Conservation (phyloP, 352 stramenopile species). For the Phytophthora tentaculata region DNA sequence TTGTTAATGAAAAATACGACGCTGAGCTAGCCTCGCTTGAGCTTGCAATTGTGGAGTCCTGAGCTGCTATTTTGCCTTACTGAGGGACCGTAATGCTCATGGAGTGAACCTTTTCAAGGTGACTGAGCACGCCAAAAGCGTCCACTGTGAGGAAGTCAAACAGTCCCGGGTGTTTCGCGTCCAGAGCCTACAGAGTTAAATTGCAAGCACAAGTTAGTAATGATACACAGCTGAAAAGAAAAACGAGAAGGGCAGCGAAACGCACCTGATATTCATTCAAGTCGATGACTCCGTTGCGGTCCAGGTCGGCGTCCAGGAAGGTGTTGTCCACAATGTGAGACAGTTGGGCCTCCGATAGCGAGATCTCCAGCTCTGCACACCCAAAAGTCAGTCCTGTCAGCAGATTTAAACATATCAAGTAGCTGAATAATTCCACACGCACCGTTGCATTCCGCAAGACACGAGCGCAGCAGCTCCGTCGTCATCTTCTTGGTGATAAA, state of each 20-base stretch:
- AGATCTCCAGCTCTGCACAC: constrained; percentile 76
- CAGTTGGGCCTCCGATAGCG: constrained; percentile 76
- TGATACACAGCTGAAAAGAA: too few relatives aligned
- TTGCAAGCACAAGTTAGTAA: not conserved
- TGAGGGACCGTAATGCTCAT: constrained; percentile 61
- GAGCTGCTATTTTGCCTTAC: constrained; percentile 32
- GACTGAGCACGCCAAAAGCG: constrained; percentile 80
- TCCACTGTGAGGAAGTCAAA: constrained; percentile 90
- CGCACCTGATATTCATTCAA: constrained; percentile 80
- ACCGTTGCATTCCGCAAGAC: constrained; percentile 87
- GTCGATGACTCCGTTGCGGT: constrained; percentile 81
- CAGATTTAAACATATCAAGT: not conserved
- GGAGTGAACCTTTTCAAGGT: constrained; percentile 86
- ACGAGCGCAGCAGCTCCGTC: constrained; percentile 82
- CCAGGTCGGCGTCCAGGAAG: constrained; percentile 83
- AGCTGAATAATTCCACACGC: constrained; percentile 6
- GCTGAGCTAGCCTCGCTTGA: constrained; percentile 27
- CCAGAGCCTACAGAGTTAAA: constrained; percentile 54
- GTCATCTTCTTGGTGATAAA: constrained; percentile 88
- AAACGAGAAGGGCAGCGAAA: not conserved
- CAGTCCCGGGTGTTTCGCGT: constrained; percentile 82
- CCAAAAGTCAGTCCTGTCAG: constrained; percentile 11
- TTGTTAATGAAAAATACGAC: constrained; percentile 31
- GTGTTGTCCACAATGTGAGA: constrained; percentile 82
- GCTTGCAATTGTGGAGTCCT: constrained; percentile 16